Evolutionary conservation across 2,329 filamentous ascomycete genomes (phyloP).

Genomic region (Colletotrichum cuscutae): DNA sequence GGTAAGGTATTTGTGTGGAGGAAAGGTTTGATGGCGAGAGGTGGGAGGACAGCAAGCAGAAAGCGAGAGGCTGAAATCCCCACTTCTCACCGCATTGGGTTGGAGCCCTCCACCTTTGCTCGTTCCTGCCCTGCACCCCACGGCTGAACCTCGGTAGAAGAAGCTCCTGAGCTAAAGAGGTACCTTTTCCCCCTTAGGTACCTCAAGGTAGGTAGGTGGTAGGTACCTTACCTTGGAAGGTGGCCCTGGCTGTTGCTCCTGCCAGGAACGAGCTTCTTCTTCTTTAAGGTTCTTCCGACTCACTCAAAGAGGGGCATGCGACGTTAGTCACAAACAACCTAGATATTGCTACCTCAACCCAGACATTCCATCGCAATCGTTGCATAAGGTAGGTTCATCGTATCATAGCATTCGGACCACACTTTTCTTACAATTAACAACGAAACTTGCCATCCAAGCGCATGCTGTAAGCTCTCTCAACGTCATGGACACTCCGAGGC

Average conservation of each 20-base stretch:
- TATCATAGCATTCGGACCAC: background rate
- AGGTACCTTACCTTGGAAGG: too few relatives aligned
- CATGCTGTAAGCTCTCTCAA: background rate
- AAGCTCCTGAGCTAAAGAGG: background rate
- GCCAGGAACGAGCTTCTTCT: background rate
- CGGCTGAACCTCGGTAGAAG: constrained; percentile 11
- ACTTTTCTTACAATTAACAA: background rate
- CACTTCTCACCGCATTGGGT: constrained; percentile 28
- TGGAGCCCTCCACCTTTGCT: constrained; percentile 16
- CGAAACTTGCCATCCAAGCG: background rate
- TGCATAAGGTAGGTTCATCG: background rate
- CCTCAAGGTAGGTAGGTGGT: background rate
- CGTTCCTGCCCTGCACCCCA: background rate
- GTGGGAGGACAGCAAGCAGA: constrained; percentile 31
- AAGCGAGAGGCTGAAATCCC: constrained; percentile 30
- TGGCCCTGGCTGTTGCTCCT: background rate
- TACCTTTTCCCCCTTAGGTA: too few relatives aligned
- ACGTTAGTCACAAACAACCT: background rate
- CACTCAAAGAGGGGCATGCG: background rate
- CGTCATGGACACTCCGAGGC: background rate
- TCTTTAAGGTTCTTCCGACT: background rate
- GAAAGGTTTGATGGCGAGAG: constrained; percentile 27
- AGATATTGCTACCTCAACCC: background rate
- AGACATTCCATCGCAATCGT: background rate
- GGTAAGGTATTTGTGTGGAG: constrained; percentile 33